A percentile compares a stretch with the other conserved stretches of the same genome.
Conservation (phyloP, 108 stramenopile genomes). For the Nitzschia putrida region DNA sequence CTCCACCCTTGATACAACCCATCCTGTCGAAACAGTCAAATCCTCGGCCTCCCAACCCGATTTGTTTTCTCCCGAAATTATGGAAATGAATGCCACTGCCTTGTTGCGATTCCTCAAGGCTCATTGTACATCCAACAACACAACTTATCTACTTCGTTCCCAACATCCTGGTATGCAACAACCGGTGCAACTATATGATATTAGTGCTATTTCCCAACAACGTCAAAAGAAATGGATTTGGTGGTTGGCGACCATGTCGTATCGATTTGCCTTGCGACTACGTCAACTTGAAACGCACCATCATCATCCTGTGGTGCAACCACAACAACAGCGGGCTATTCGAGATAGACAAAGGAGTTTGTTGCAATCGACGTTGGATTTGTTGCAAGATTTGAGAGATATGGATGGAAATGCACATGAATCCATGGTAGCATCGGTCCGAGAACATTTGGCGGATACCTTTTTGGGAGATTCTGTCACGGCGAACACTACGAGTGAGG, state of each 20-base stretch:
- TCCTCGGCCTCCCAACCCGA: constrained; percentile 9
- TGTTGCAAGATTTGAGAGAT: constrained; percentile 77
- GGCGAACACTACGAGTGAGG: neutral
- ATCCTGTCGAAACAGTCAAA: constrained; percentile 23
- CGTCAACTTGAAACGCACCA: constrained; percentile 51
- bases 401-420: constrained; percentile 85
- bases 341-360: constrained; percentile 78
- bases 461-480: constrained; percentile 55
- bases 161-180: constrained; percentile 25
- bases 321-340: constrained; percentile 51
- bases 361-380: constrained; percentile 65
- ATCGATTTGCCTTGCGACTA: constrained; percentile 78
- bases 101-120: constrained; percentile 78
- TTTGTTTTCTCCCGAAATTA: constrained; percentile 77
- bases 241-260: constrained; percentile 84
- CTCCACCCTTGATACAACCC: constrained; percentile 58
- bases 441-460: constrained; percentile 81
- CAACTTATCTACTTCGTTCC: constrained; percentile 70
- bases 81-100: constrained; percentile 87
- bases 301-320: constrained; percentile 2
- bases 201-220: constrained; percentile 71
- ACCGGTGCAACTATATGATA: constrained; percentile 81
- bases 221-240: constrained; percentile 84
- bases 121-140: constrained; percentile 76
- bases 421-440: constrained; percentile 72